Evolutionary conservation across 306 rosid species (phyloP).

Genomic region (Senna siamea): DNA sequence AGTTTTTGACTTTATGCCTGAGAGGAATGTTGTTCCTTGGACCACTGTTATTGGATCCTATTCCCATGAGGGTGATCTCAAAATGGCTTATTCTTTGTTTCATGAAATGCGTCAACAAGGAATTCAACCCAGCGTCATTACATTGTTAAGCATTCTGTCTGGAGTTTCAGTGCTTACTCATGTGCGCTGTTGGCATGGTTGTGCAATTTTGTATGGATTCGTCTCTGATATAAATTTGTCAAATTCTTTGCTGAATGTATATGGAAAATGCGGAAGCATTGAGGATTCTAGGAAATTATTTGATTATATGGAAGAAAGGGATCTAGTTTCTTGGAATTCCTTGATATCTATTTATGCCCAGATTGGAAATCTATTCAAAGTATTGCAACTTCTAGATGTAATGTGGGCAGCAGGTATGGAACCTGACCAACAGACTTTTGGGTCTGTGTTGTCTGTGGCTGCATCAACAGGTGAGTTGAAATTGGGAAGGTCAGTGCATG

Average conservation of each 20-base stretch:
- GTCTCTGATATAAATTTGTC: conserved; percentile 53
- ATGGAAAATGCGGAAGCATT: conserved; percentile 65
- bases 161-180: conserved; percentile 53
- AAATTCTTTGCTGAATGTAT: conserved; percentile 61
- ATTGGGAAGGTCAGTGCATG: conserved; percentile 67
- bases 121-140: conserved; percentile 62
- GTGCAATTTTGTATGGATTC: conserved; percentile 62
- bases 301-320: conserved; percentile 57
- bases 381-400: conserved; percentile 45
- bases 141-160: conserved; percentile 59
- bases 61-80: conserved; percentile 44
- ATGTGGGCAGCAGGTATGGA: conserved; percentile 53
- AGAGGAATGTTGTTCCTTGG: conserved; percentile 77
- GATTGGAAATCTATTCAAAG: conserved; percentile 52
- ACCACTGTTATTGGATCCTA: conserved; percentile 78
- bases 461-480: conserved; percentile 51
- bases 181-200: conserved; percentile 70
- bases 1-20: conserved; percentile 67
- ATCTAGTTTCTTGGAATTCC: conserved; percentile 73
- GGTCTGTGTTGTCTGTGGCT: conserved; percentile 53
- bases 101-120: conserved; percentile 55
- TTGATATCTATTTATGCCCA: conserved; percentile 60
- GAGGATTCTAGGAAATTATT: conserved; percentile 64
- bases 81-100: conserved; percentile 52
- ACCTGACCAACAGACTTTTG: conserved; percentile 63